These are phyloP conservation scores for Phytopythium aichiense DNA, from an alignment of 352 stramenopile genomes.

Conservation along the genomic window DNA sequence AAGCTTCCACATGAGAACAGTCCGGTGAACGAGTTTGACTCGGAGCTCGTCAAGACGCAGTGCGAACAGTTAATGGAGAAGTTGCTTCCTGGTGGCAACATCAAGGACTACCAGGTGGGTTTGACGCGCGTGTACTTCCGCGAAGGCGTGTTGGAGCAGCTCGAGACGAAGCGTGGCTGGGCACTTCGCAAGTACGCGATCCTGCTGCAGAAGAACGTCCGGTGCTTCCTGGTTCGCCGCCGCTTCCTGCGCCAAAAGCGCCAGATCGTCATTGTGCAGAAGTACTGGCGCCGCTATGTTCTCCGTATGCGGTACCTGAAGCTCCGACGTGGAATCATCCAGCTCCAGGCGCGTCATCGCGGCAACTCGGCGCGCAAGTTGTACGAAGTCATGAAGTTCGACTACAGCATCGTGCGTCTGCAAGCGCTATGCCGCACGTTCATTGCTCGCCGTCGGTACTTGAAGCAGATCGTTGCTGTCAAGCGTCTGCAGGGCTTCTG, in stretches of 20 bases:
- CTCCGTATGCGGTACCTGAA: conserved; percentile 48
- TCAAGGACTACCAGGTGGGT: conserved; percentile 85
- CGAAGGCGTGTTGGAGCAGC: conserved; percentile 72
- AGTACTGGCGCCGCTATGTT: conserved; percentile 73
- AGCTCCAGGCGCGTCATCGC: conserved; percentile 57
- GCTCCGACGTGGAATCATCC: conserved; percentile 44
- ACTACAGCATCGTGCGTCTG: conserved; percentile 71
- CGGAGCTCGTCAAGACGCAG: conserved; percentile 44
- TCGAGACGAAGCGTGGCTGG: conserved; percentile 70
- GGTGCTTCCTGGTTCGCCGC: conserved; percentile 54
- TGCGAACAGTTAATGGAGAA: conserved; percentile 70
- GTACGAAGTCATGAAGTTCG: conserved; percentile 70
- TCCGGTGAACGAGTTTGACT: conserved; percentile 36
- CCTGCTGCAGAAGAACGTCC: conserved; percentile 67
- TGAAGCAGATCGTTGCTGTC: conserved; percentile 43
- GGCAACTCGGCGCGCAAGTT: conserved; percentile 54
- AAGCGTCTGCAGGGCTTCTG: conserved; percentile 71
- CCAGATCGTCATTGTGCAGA: conserved; percentile 55
- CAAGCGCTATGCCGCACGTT: conserved; percentile 67
- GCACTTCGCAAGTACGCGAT: conserved; percentile 76
- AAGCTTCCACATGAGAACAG: conserved; percentile 23
- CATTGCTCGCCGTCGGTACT: conserved; percentile 42
- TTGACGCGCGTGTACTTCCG: conserved; percentile 84
- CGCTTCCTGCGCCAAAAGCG: conserved; percentile 45
- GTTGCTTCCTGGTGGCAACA: conserved; percentile 62